Evolutionary conservation across 352 stramenopile genomes (phyloP).

Genomic region (Globisporangium carolinianum): DNA sequence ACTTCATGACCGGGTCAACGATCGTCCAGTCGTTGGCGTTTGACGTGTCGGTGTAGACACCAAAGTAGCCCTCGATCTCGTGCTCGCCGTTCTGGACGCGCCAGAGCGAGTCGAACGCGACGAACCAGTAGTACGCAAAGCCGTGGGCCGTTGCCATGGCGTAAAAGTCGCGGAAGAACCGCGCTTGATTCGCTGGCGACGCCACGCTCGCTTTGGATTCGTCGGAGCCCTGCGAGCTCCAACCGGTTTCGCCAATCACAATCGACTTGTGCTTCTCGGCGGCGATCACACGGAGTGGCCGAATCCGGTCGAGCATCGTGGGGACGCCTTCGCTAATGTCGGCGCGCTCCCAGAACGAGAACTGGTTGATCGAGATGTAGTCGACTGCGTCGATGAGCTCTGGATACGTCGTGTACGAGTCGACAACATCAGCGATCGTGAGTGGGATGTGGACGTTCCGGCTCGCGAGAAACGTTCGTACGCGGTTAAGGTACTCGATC

Average conservation of each 20-base stretch:
- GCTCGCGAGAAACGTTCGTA: slow-evolving; percentile 35
- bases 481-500: slow-evolving; percentile 54
- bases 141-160: slow-evolving; percentile 33
- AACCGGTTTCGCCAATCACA: slow-evolving; percentile 66
- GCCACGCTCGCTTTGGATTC: slow-evolving; percentile 20
- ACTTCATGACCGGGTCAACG: slow-evolving; percentile 32
- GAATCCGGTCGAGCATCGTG: slow-evolving; percentile 48
- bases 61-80: slow-evolving; percentile 60
- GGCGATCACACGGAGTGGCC: slow-evolving; percentile 32
- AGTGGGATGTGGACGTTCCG: slow-evolving; percentile 42
- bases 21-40: too few relatives aligned
- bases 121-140: slow-evolving; percentile 73
- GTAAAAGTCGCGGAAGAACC: slow-evolving; percentile 72
- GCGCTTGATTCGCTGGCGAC: slow-evolving; percentile 41
- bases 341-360: slow-evolving; percentile 62
- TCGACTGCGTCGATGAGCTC: slow-evolving; percentile 56
- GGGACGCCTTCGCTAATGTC: slow-evolving; percentile 40
- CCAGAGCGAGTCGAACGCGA: slow-evolving; percentile 61
- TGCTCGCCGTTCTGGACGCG: slow-evolving; percentile 34
- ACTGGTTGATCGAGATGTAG: slow-evolving; percentile 71
- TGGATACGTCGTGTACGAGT: slow-evolving; percentile 59
- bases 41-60: slow-evolving; percentile 38
- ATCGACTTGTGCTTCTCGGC: slow-evolving; percentile 46
- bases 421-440: slow-evolving; percentile 64
- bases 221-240: slow-evolving; percentile 40